A percentile compares a stretch with the other conserved stretches of the same genome.
phyloP scores from a whole-genome alignment of 306 rosid genomes.

The Cyclanthera cordifolia region DNA sequence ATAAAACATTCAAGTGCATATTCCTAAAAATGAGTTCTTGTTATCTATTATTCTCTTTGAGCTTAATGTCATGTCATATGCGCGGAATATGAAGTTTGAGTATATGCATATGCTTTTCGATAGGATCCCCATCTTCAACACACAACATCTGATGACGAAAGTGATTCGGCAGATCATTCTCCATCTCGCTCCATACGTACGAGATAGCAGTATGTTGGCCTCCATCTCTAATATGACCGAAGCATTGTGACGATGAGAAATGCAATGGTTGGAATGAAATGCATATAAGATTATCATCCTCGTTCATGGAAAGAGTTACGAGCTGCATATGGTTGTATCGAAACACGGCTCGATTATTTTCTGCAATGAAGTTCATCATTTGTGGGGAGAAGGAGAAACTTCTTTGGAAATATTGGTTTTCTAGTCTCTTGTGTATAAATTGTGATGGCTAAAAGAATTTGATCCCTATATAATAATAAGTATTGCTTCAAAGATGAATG shows the following conservation, averaged over 20 bases:
- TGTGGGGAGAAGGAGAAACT: not conserved
- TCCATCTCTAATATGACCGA: not conserved
- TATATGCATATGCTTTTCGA: not conserved
- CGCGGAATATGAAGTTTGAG: too few species aligned
- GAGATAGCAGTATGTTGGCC: not conserved
- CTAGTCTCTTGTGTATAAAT: not conserved
- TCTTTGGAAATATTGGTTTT: not conserved
- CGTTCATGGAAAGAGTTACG: not conserved
- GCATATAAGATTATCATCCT: not conserved
- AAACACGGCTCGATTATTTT: not conserved
- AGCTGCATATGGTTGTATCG: not conserved
- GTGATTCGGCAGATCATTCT: not conserved
- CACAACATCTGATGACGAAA: not conserved
- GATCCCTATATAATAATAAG: not conserved
- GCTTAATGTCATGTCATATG: not conserved
- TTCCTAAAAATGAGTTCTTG: not conserved
- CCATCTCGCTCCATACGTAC: not conserved
- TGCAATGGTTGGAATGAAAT: not conserved
- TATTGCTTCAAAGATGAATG: not conserved
- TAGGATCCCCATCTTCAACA: conserved; percentile 4
- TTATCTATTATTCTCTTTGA: not conserved
- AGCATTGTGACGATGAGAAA: not conserved
- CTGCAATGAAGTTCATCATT: conserved; percentile 7
- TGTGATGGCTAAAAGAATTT: not conserved
- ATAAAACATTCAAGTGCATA: not conserved